Evolutionary conservation across 2,329 filamentous ascomycete species (phyloP), one percentile per base, ranked within the genome.

Genomic region (Cercospora sp.): DNA sequence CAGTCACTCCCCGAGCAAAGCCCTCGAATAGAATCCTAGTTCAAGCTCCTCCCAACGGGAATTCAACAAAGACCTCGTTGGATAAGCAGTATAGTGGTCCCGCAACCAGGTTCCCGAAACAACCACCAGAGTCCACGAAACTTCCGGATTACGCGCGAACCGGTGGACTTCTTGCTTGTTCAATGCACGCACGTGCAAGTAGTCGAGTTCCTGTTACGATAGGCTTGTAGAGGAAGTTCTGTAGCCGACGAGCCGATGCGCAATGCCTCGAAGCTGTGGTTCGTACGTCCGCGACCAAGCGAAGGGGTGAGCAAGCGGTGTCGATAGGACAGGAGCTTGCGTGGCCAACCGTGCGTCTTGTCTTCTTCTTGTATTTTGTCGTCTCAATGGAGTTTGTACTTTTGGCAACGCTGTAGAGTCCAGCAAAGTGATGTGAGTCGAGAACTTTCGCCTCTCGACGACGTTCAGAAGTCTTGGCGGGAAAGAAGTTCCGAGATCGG

Each of bases 181-280:
- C 34, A 49, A 43, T 32, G 59, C 34, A n/a, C 18, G 45, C 45
- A 24, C 45, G 45, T 51, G 45, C 45, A 21, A 45, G 10, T 10
- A 0, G 10, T 51, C 10, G 21, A 13, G 18, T 12, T 51, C 7
- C 10, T 24, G 21, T 51, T 51, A 26, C 45, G 45, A 51, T 24
- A 24, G 18, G 59, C 32, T 45, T 45, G n/a, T 61, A 7, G 7
- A 16, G 4, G n/a, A 8, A 32, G 53, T 6, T 3, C 10, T 1
- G 28, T 61, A 37, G 59, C 59, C 59, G 59, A 61, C 59, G 59
- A 49, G 18, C 59, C 59, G 59, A 45, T 13, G 21, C 49, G 24
- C 12, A 34, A 58, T 58, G 28, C 13, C 30, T 57, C 49, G 53
- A 32, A 28, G 53, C 5, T 57, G 24, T 3, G 28, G 16, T 13